phyloP scores from a whole-genome alignment of 768 basidiomycete species.

The Neoboletus subvelutipes region DNA sequence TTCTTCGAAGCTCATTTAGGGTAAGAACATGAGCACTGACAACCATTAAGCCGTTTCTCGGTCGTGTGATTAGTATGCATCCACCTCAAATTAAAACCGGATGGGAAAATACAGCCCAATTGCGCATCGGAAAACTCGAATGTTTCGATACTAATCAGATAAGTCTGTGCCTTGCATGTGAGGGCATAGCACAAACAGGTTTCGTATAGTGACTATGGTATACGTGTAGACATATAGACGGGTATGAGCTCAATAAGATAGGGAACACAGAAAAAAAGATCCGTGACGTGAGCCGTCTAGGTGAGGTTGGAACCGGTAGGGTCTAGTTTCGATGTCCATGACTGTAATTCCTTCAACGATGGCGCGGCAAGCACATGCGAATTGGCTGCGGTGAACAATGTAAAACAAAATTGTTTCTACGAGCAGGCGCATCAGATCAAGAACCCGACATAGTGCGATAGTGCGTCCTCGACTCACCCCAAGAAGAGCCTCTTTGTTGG shows the following conservation, averaged over 20 bases:
- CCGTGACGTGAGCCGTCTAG: slow-evolving; percentile 23
- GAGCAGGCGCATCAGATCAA: slow-evolving; percentile 6
- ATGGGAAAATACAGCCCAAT: not conserved
- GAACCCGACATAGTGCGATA: not conserved
- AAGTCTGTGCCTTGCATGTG: not conserved
- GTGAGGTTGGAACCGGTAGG: slow-evolving; percentile 65
- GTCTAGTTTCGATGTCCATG: slow-evolving; percentile 84
- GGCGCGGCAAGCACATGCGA: slow-evolving; percentile 87
- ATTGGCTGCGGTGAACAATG: slow-evolving; percentile 88
- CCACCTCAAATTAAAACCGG: no score
- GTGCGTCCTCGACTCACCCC: slow-evolving; percentile 55
- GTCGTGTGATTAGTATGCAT: not conserved
- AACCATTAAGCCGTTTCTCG: not conserved
- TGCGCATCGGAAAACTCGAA: not conserved
- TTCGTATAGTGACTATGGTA: slow-evolving; percentile 26
- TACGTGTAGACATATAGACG: slow-evolving; percentile 24
- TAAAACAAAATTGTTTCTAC: slow-evolving; percentile 85
- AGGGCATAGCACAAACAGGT: slow-evolving; percentile 10
- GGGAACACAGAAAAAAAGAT: slow-evolving; percentile 1
- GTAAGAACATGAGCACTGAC: not conserved
- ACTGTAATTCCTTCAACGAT: slow-evolving; percentile 75
- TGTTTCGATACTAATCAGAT: slow-evolving; percentile 5
- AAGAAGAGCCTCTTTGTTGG: slow-evolving; percentile 83
- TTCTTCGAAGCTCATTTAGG: slow-evolving; percentile 16
- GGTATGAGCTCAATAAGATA: slow-evolving; percentile 23